Evolutionary conservation across 2,329 filamentous ascomycete genomes (phyloP).

Genomic region (Fusarium dlaminii): DNA sequence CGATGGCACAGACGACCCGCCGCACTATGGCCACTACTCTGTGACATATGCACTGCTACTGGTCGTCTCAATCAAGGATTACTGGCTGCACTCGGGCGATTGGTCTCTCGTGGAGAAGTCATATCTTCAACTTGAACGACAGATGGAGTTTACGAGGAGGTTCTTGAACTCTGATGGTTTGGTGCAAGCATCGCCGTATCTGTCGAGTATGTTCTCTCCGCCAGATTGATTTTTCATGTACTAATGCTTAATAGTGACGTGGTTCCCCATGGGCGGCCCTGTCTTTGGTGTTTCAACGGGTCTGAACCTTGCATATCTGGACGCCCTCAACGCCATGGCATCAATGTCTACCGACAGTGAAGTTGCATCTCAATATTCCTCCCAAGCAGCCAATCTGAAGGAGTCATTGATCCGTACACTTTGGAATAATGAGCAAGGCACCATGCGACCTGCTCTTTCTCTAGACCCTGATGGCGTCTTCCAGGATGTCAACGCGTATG

Average conservation of each 20-base stretch:
- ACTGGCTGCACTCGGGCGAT: not conserved
- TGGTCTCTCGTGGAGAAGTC: not conserved
- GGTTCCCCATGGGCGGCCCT: constrained; percentile 1
- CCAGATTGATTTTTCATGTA: rapidly evolving
- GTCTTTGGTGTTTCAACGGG: not conserved
- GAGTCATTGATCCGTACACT: not conserved
- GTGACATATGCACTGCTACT: not conserved
- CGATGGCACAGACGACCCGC: not conserved
- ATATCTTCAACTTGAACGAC: not conserved
- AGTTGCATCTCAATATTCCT: not conserved
- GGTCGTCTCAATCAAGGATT: not conserved
- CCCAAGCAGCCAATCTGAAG: not conserved
- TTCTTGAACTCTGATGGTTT: not conserved
- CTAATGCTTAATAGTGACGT: not conserved
- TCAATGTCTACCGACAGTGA: not conserved
- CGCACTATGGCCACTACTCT: not conserved
- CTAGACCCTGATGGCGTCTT: not conserved
- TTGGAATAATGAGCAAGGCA: not conserved
- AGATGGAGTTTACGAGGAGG: not conserved
- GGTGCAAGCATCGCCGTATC: not conserved
- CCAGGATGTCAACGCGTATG: constrained; percentile 2
- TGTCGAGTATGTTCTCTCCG: not conserved
- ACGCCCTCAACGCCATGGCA: not conserved
- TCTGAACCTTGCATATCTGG: not conserved
- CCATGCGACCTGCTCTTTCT: not conserved